phyloP scores from a whole-genome alignment of 306 rosid species.

The Acacia crassicarpa region DNA sequence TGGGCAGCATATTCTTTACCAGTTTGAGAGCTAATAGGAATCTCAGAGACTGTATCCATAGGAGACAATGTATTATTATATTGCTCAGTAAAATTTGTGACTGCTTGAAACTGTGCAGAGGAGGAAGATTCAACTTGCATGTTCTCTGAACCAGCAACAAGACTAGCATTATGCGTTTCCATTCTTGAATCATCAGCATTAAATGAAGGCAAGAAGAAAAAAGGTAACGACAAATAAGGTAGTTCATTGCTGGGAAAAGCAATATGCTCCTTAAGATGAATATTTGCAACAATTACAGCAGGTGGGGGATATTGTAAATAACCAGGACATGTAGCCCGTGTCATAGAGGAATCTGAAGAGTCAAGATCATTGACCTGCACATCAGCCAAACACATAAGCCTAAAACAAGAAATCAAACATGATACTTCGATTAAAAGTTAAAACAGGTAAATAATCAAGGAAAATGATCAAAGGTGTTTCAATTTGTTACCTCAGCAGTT shows the following conservation, averaged over 20 bases:
- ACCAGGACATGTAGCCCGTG: slow-evolving; percentile 86
- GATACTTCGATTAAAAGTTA: slow-evolving; percentile 11
- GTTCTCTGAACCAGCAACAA: slow-evolving; percentile 56
- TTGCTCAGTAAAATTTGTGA: slow-evolving; percentile 72
- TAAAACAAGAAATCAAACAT: slow-evolving; percentile 1
- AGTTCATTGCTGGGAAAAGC: slow-evolving; percentile 58
- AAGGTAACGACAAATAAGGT: slow-evolving; percentile 70
- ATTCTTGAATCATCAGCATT: slow-evolving; percentile 65
- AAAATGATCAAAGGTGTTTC: slow-evolving; percentile 11
- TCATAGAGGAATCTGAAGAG: slow-evolving; percentile 85
- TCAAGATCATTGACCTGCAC: slow-evolving; percentile 92
- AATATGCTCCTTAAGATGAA: slow-evolving; percentile 64
- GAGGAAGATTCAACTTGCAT: slow-evolving; percentile 66
- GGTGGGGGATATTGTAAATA: slow-evolving; percentile 95
- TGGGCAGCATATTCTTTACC: slow-evolving; percentile 32
- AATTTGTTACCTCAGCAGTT: slow-evolving; percentile 80
- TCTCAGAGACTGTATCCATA: slow-evolving; percentile 53
- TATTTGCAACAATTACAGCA: slow-evolving; percentile 77
- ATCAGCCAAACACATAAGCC: slow-evolving; percentile 33
- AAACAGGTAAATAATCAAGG: slow-evolving; percentile 11
- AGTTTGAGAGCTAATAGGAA: slow-evolving; percentile 39
- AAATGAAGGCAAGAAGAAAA: slow-evolving; percentile 66
- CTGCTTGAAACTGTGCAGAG: slow-evolving; percentile 60
- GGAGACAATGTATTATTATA: slow-evolving; percentile 69
- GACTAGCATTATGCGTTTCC: slow-evolving; percentile 50